Evolutionary conservation across 2,329 filamentous ascomycete species (phyloP), one percentile per base, ranked within the genome.

Genomic region (Alternaria alternata): DNA sequence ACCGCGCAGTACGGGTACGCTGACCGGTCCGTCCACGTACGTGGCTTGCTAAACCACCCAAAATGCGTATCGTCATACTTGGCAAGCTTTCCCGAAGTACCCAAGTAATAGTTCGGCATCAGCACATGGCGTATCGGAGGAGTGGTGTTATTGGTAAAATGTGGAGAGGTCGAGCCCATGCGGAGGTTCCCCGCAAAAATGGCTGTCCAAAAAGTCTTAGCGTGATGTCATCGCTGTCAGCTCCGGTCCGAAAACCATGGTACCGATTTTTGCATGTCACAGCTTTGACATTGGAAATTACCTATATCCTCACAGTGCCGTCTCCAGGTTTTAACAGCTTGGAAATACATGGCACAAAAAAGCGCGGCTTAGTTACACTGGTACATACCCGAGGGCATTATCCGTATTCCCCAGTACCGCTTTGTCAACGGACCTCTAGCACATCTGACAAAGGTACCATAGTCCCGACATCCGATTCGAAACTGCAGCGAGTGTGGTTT

Each of bases 211-310:
- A 57, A 57, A 30, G 46, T 51, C 61, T 61, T 59, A 58, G 56
- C 49, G 43, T 69, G 68, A 70, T 61, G 66, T 70, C 66, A 68
- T 62, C 20, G 44, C 57, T 51, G 49, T 63, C 54, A 61, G 32
- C 64, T 61, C 57, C 51, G 56, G 59, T 7, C 7, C 41, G 47
- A 39, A 46, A 39, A 46, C 59, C 58, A 65, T 52, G 60, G 53
- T 59, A 62, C 57, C 22, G 20, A 41, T 26, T 43, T 48, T 41
- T 43, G 44, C 44, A 34, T 42, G 39, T 48, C 44, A 38, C 22
- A 24, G 36, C 9, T 30, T 12, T 42, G 30, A 44, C 38, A 53
- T 48, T 24, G 16, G 28, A n/a, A 36, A 22, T n/a, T 24, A 38
- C n/a, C 30, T 26, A 22, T 12, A 24, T 4, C 3, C 12, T 24